Evolutionary conservation across 1,139 yeast species (phyloP).

Genomic region (Kazachstania sp.): DNA sequence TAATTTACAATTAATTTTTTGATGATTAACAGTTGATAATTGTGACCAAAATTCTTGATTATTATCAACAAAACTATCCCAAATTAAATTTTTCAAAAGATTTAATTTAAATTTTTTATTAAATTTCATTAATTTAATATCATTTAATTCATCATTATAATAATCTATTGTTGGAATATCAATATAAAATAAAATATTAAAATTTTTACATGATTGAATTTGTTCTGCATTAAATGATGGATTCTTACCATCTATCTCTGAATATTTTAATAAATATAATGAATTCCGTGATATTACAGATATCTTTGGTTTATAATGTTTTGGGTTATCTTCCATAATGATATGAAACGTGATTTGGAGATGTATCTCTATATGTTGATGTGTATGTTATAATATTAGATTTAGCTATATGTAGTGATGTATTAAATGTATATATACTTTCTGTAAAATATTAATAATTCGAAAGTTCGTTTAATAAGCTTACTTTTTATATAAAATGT

Average conservation of each 20-base stretch:
- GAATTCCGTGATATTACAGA: constrained; percentile 24
- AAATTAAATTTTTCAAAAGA: constrained; percentile 20
- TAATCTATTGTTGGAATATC: constrained; percentile 32
- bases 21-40: constrained; percentile 1
- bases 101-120: constrained; percentile 27
- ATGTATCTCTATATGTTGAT: no score
- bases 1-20: constrained; percentile 1
- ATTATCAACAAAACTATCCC: constrained; percentile 22
- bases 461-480: no score
- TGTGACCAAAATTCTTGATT: constrained; percentile 20
- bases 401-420: no score
- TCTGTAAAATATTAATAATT: no score
- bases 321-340: background rate
- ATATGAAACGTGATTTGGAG: background rate
- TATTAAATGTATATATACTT: no score
- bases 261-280: constrained; percentile 24
- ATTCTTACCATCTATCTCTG: constrained; percentile 13
- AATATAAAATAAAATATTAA: constrained; percentile 23
- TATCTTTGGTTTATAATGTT: constrained; percentile 18
- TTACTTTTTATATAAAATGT: no score
- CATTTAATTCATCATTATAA: constrained; percentile 27
- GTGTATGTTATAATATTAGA: no score
- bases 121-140: constrained; percentile 22
- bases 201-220: constrained; percentile 8
- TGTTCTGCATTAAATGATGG: background rate